Evolutionary conservation across 257 asterid genomes (phyloP).

Genomic region (Schizonepeta tenuifolia): DNA sequence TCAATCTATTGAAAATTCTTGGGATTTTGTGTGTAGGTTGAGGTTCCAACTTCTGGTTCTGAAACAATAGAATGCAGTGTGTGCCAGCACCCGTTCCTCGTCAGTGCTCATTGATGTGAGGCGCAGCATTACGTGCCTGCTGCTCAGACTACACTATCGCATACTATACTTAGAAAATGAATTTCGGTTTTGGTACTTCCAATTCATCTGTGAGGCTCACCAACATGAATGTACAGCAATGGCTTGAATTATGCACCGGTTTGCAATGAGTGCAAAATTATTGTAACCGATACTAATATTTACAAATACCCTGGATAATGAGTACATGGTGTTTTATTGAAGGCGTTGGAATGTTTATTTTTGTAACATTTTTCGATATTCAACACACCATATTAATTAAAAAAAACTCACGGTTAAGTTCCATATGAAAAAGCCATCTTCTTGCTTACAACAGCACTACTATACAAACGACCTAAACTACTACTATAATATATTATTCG

Average conservation of each 20-base stretch:
- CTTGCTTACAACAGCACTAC: conserved; percentile 1
- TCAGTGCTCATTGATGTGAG: conserved; percentile 52
- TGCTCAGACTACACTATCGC: conserved; percentile 1
- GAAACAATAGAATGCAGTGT: conserved; percentile 92
- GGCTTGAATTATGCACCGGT: neutral
- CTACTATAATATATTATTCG: conserved; percentile 41
- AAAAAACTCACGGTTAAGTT: neutral
- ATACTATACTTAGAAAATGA: neutral
- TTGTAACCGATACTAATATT: conserved; percentile 16
- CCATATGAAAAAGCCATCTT: conserved; percentile 10
- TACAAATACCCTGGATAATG: neutral
- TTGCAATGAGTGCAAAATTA: neutral
- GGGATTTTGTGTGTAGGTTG: conserved; percentile 50
- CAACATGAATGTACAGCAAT: neutral
- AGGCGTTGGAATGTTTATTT: neutral
- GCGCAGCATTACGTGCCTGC: neutral
- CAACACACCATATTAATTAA: too few relatives aligned
- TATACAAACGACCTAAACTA: conserved; percentile 41
- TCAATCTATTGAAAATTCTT: neutral
- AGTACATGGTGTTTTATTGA: neutral
- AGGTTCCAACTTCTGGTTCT: conserved; percentile 69
- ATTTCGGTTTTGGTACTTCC: conserved; percentile 10
- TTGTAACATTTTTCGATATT: neutral
- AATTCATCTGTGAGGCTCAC: neutral
- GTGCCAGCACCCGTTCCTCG: conserved; percentile 89